A percentile compares a stretch with the other conserved stretches of the same genome.
These are phyloP conservation scores for Candida broadrunensis DNA, from an alignment of 805 yeast genomes.

Conservation along the genomic window DNA sequence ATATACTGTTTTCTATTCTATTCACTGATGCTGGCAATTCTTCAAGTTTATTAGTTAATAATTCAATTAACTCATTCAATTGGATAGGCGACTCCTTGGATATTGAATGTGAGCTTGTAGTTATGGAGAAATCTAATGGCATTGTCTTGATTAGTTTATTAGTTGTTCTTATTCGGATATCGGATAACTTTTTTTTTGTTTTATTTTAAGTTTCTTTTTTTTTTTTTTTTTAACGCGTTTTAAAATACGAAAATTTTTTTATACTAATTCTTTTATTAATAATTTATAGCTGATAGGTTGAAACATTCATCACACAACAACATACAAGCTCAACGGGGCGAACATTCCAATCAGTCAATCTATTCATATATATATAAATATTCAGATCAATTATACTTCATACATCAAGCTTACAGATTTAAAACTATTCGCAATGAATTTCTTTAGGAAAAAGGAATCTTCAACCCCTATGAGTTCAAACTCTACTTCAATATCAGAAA, in stretches of 20 bases:
- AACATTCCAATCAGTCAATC: no score
- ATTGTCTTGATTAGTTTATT: background rate
- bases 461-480: background rate
- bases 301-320: no score
- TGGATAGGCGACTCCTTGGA: conserved; percentile 19
- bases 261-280: no score
- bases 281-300: no score
- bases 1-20: conserved; percentile 12
- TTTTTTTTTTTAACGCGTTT: no score
- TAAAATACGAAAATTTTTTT: no score
- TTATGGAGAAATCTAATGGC: background rate
- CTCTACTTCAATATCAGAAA: conserved; percentile 9
- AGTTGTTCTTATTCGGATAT: background rate
- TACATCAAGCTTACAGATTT: no score
- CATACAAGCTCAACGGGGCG: no score
- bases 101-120: conserved; percentile 1
- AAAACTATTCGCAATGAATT: conserved; percentile 8
- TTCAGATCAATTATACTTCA: no score
- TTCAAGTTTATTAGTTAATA: conserved; percentile 7
- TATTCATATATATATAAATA: no score
- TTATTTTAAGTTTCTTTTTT: no score
- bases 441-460: conserved; percentile 14
- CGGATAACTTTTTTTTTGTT: background rate
- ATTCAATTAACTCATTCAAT: conserved; percentile 9
- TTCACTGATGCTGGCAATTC: background rate